Evolutionary conservation across 1,284 basidiomycete genomes (phyloP), one percentile per base, ranked within the genome.

Genomic region (Xerocomus minutiporus): DNA sequence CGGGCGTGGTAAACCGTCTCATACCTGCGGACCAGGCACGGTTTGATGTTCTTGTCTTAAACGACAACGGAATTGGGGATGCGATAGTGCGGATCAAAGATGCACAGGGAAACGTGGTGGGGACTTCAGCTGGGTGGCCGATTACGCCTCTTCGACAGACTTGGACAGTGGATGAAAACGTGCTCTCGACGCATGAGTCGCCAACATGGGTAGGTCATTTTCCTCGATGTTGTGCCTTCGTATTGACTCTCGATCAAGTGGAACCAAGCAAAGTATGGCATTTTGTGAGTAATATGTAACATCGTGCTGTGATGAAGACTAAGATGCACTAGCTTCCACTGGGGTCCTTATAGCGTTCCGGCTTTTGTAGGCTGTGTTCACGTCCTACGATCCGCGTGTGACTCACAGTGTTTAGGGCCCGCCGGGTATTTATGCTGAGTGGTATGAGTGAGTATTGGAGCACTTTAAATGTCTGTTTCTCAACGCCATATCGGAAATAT

Each of bases 321-420:
- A 12, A 62, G n/a, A 3, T 20, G n/a, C 9, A 6, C n/a, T 26
- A 69, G 80, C 63, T 72, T 84, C 47, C 82, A 83, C 58, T 84
- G 81, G 80, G 82, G 82, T 5, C 60, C 79, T 2, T 84, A 74
- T 57, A 78, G 76, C 23, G 74, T 77, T 36, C 78, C 79, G 2
- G 78, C 76, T 34, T 79, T 71, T 70, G 78, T 74, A 55, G 39
- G 63, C 52, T 15, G 17, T 12, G 26, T 38, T 8, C 15, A 39
- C 34, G 31, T 38, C 41, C 28, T 38, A 9, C 48, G 8, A 15
- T 40, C 13, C 17, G 1, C 32, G 11, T 17, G 31, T 20, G 46
- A 40, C 49, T 55, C 8, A 49, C 9, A 26, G 13, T 5, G 23
- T 26, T 34, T 47, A 73, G 76, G 73, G 66, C 8, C 69, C 74